A percentile compares a stretch with the other conserved stretches of the same genome.
These are phyloP conservation scores for Mallotus nudiflorus DNA, from an alignment of 345 rosid species.

Conservation along the genomic window DNA sequence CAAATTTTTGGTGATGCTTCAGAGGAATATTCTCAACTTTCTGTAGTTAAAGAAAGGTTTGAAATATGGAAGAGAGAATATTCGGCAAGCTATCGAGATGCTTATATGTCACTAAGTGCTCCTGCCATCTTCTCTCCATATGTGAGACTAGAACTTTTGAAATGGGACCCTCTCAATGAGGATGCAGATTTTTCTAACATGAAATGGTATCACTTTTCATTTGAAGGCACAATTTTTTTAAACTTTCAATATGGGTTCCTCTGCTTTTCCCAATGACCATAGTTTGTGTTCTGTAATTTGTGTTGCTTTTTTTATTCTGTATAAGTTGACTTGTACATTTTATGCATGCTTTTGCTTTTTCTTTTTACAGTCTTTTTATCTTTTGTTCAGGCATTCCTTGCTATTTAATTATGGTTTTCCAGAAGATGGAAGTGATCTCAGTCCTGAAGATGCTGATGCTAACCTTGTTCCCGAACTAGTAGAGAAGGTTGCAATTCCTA, in stretches of 20 bases:
- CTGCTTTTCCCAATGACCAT: background rate
- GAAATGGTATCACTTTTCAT: conserved; percentile 60
- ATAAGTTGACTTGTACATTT: background rate
- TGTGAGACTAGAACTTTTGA: conserved; percentile 85
- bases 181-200: conserved; percentile 68
- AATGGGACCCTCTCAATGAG: conserved; percentile 91
- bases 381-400: conserved; percentile 70
- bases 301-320: background rate
- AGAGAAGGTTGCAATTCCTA: conserved; percentile 84
- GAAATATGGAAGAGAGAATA: conserved; percentile 88
- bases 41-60: conserved; percentile 70
- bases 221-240: background rate
- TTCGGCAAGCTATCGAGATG: conserved; percentile 73
- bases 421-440: conserved; percentile 61
- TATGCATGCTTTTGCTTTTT: conserved; percentile 3
- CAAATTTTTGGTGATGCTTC: conserved; percentile 83
- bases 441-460: conserved; percentile 75
- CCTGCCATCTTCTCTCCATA: conserved; percentile 94
- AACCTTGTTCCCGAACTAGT: conserved; percentile 85
- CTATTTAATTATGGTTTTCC: conserved; percentile 78
- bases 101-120: conserved; percentile 80
- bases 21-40: conserved; percentile 88
- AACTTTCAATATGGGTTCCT: background rate
- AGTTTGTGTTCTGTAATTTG: background rate
- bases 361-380: background rate